phyloP scores from a whole-genome alignment of 805 yeast species.

The Candida nitratophila region DNA sequence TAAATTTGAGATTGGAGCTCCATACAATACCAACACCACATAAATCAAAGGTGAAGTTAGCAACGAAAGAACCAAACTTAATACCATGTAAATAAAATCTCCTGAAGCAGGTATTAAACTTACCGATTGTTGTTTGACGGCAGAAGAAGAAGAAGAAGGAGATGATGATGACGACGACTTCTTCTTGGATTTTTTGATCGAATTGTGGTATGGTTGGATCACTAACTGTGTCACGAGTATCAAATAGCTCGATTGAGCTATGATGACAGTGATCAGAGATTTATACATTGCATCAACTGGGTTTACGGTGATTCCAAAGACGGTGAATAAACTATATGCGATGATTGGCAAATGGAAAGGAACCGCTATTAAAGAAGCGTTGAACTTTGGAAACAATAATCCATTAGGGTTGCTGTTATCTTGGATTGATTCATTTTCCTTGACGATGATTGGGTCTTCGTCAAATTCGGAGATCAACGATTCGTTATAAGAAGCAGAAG shows the following conservation, averaged over 20 bases:
- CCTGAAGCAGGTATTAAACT: conserved; percentile 10
- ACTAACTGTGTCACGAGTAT: conserved; percentile 5
- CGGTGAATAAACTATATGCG: conserved; percentile 20
- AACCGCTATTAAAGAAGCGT: conserved; percentile 12
- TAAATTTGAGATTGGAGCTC: conserved; percentile 66
- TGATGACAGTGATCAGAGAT: conserved; percentile 24
- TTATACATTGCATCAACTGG: conserved; percentile 19
- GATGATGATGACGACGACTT: no score
- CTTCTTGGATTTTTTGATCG: conserved; percentile 19
- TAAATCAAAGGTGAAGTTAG: conserved; percentile 33
- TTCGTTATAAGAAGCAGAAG: background rate
- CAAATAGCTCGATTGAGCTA: conserved; percentile 24
- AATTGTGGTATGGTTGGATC: conserved; percentile 26
- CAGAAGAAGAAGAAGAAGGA: no score
- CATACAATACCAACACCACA: conserved; percentile 50
- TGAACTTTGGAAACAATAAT: conserved; percentile 14
- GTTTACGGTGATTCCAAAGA: conserved; percentile 25
- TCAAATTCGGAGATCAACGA: background rate
- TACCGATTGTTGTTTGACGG: conserved; percentile 5
- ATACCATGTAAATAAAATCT: conserved; percentile 19
- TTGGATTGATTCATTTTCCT: conserved; percentile 19
- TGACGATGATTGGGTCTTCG: background rate
- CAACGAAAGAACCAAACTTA: conserved; percentile 26
- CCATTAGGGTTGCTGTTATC: conserved; percentile 20
- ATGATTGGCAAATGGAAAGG: conserved; percentile 26